phyloP scores from a whole-genome alignment of 208 protist species.

The Sergeia podlipaevii region DNA sequence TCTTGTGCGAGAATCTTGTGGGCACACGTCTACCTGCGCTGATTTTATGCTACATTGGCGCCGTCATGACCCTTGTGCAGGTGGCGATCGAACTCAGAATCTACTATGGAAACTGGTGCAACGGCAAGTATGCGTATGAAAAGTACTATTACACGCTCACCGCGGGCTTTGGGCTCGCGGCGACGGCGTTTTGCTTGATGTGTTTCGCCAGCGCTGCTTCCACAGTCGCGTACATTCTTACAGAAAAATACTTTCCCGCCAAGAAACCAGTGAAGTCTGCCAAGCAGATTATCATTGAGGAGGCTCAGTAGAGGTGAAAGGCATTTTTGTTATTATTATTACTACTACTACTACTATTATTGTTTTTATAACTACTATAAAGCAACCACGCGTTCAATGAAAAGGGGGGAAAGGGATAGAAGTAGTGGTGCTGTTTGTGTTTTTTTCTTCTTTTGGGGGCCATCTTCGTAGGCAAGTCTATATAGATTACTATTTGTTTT shows the following conservation, averaged over 20 bases:
- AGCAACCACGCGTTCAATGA: no score
- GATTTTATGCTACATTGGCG: constrained; percentile 36
- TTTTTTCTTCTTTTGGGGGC: no score
- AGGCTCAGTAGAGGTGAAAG: constrained; percentile 14
- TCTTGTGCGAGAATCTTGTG: constrained; percentile 49
- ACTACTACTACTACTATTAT: no score
- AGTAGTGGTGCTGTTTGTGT: no score
- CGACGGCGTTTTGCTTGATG: constrained; percentile 44
- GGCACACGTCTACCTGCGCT: constrained; percentile 35
- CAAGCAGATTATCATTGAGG: constrained; percentile 42
- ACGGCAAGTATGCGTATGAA: constrained; percentile 38
- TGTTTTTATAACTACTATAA: no score
- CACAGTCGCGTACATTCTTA: constrained; percentile 36
- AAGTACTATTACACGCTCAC: constrained; percentile 48
- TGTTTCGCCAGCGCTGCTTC: constrained; percentile 23
- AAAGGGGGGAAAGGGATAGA: no score
- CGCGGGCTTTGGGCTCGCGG: constrained; percentile 52
- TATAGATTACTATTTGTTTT: no score
- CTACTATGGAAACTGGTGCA: constrained; percentile 68
- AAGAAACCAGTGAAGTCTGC: constrained; percentile 34
- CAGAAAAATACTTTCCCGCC: constrained; percentile 35
- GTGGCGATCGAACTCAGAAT: constrained; percentile 48
- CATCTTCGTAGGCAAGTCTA: no score
- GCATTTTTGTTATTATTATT: no score
- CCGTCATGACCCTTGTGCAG: constrained; percentile 36